Base-by-base conservation (phyloP, 1,284 basidiomycete species). In the Sporisorium exsertum region DNA sequence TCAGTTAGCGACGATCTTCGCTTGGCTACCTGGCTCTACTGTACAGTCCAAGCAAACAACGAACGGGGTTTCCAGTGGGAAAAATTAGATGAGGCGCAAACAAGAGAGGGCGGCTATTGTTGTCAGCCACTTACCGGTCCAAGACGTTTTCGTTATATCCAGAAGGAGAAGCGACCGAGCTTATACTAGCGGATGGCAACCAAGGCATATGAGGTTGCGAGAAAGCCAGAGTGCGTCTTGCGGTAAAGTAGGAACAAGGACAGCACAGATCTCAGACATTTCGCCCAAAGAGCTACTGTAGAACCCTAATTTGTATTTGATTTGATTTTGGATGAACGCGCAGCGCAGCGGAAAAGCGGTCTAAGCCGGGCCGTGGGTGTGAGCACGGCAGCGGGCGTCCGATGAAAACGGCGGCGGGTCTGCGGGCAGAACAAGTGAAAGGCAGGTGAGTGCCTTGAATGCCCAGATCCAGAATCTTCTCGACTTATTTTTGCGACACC, bases 1-100 rank as follows among this genome's bases (percentile, higher is more conserved):
- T 37, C 35, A 37, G 35, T 37, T 15, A 49, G 47, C 47, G 27
- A 49, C 29, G 64, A 67, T 61, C 64, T 67, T 61, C 64, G 64
- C 64, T 67, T 58, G 64, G 64, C 58, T 67, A 67, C 37, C 35
- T 37, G 13, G 9, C 22, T 49, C 9, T 35, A 20, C n/a, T 27
- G 33, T 18, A 46, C 29, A 35, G 27, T 40, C 50, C 37, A 26
- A 46, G 15, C 22, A 42, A 32, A 57, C 13, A 47, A 29, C n/a
- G 32, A 49, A 49, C 10, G 18, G n/a, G 20, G 24, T 12, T 35
- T 9, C 10, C 8, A 15, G 35, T 35, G 6, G 35, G 35, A n/a
- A n/a, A n/a, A n/a, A n/a, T n/a, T n/a, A n/a, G n/a, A n/a, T n/a
- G n/a, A n/a, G n/a, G n/a, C n/a, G n/a, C n/a, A n/a, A n/a, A n/a